These are phyloP conservation scores for Phalaenopsis hybrid DNA, from an alignment of 116 monocot species.

Conservation along the genomic window DNA sequence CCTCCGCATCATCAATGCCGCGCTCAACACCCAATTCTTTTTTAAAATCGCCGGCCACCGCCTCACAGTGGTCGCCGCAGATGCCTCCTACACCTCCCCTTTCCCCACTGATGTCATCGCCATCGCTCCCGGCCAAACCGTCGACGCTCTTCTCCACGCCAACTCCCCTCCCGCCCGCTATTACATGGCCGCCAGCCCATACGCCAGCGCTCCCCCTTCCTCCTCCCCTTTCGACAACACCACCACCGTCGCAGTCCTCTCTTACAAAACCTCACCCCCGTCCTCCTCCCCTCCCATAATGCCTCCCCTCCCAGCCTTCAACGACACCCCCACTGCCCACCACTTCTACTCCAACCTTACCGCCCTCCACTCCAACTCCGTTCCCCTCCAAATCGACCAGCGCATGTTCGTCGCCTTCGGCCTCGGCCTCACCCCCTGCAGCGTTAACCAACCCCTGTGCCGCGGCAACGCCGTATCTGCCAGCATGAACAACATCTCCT, in stretches of 20 bases:
- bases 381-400: constrained; percentile 49
- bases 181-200: constrained; percentile 36
- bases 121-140: constrained; percentile 48
- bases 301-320: constrained; percentile 47
- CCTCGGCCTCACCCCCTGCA: constrained; percentile 33
- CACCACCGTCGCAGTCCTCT: constrained; percentile 44
- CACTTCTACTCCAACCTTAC: constrained; percentile 46
- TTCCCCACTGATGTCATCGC: constrained; percentile 43
- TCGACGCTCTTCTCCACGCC: constrained; percentile 44
- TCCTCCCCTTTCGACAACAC: constrained; percentile 23
- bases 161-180: constrained; percentile 32
- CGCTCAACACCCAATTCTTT: constrained; percentile 51
- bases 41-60: constrained; percentile 46
- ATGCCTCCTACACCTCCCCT: constrained; percentile 46
- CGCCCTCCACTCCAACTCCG: constrained; percentile 15
- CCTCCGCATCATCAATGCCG: constrained; percentile 64
- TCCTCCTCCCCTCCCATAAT: constrained; percentile 14
- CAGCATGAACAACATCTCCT: constrained; percentile 73
- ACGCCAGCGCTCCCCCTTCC: constrained; percentile 8
- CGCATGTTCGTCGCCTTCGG: constrained; percentile 58
- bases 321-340: constrained; percentile 46
- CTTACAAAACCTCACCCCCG: constrained; percentile 10
- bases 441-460: constrained; percentile 21
- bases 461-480: constrained; percentile 16
- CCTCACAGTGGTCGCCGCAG: constrained; percentile 47